Evolutionary conservation across 2,329 filamentous ascomycete genomes (phyloP), one percentile per base, ranked within the genome.

Genomic region (Cordyceps militaris): DNA sequence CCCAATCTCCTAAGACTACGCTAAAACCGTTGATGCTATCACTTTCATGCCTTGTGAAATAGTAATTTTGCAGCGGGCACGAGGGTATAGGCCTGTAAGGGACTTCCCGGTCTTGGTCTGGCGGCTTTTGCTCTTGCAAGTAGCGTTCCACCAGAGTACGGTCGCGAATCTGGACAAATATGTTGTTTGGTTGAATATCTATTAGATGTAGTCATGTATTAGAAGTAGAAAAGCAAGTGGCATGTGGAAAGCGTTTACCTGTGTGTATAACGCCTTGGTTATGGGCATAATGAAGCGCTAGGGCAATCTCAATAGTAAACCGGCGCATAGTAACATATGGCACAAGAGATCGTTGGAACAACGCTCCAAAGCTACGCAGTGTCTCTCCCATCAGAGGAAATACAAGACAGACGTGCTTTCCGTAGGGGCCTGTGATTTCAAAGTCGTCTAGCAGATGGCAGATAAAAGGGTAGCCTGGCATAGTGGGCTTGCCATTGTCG

Each of bases 321-420:
- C 52, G 43, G 19, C 61, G 59, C 47, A 65, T 61, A 16, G 61
- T 3, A 3, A 10, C 9, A 36, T 47, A 16, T 2, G 65, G 65
- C 16, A 67, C 42, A 38, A 50, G 50, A 26, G 28, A 38, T 0
- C 58, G 55, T 0, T 30, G 5, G 30, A 65, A 67, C 54, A 53
- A 61, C 11, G 46, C 44, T 4, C 50, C 59, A 23, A 65, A 64
- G 55, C 43, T 61, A 19, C 57, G 56, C 10, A 67, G 50, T n/a
- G 63, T 63, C 28, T 64, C 62, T 1, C 66, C 69, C 62, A 70
- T 66, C 8, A 66, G 62, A 23, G 70, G 63, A 42, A 66, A 65
- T 2, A 71, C 64, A 7, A 68, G 61, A 42, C 67, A 71, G 2
- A 66, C 54, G 52, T 71, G 70, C 2, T 52, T 59, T 3, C 68